Evolutionary conservation across 2,329 filamentous ascomycete genomes (phyloP), one percentile per base, ranked within the genome.

Genomic region (Diplocarpon rosae): DNA sequence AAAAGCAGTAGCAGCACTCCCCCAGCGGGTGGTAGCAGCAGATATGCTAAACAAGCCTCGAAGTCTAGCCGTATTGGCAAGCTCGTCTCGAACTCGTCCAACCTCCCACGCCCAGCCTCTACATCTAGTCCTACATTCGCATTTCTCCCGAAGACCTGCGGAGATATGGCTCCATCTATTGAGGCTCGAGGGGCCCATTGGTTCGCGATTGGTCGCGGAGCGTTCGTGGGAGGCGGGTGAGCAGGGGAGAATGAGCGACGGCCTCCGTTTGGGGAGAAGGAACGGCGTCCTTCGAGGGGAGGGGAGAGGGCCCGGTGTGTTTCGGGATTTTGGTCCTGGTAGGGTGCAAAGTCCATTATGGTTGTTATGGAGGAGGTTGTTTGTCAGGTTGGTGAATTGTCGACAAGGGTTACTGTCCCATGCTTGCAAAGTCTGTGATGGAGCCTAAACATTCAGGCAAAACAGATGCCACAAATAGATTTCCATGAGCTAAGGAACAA

Each of bases 271-370:
- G 29, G 63, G 62, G 78, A 64, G 69, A 80, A 65, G 62, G 83
- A 76, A 39, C 61, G 56, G 32, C 67, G 63, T 36, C 60, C 55
- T 39, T 59, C 54, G 42, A 53, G 54, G 32, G 55, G 74, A 42
- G 88, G 86, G 15, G 86, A 93, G 62, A 88, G 74, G 42, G 83
- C 79, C 59, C 90, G 85, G 55, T 80, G 78, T 56, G 83, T 75
- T 68, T 96, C 89, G 9, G 92, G 92, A 13, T 84, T 83, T 39
- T 83, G 83, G 65, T 90, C 90, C 70, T 96, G 92, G 68, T 96
- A 98, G 31, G 92, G 92, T 37, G 92, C 92, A 64, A 96, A 98
- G 69, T 95, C 85, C 85, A 92, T 92, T 68, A 49, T 51, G 36
- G 35, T 29, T 44, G 42, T 3, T 40, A 28, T 39, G 24, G 27